Conservation (phyloP, 2,329 filamentous ascomycete species). For the Botryotinia globosa region DNA sequence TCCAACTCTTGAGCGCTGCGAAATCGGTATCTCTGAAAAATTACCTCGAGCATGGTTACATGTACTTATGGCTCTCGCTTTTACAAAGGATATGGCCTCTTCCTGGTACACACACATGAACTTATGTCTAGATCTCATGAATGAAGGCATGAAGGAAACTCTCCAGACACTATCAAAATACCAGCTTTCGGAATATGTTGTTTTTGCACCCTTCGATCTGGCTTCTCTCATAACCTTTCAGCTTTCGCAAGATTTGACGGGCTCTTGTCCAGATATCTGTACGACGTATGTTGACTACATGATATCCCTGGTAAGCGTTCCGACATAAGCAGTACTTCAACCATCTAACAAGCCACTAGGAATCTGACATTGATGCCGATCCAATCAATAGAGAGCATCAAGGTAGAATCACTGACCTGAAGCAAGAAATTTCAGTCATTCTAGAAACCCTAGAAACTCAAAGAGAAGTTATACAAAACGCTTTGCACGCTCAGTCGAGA, state of each 20-base stretch:
- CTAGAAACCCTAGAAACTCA: conserved; percentile 27
- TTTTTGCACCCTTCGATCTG: conserved; percentile 28
- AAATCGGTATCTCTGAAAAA: conserved; percentile 26
- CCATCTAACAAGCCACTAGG: conserved; percentile 19
- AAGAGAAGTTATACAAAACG: conserved; percentile 17
- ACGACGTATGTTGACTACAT: conserved; percentile 30
- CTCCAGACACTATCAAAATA: not conserved
- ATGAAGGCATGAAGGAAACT: conserved; percentile 6
- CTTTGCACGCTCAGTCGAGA: not conserved
- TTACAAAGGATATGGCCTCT: conserved; percentile 23
- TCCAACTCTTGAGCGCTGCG: conserved; percentile 12
- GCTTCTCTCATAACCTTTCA: conserved; percentile 28
- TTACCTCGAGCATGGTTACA: conserved; percentile 30
- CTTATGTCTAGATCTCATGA: not conserved
- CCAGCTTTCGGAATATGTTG: conserved; percentile 22
- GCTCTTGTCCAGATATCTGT: conserved; percentile 23
- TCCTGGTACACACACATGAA: conserved; percentile 16
- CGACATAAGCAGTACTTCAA: no score
- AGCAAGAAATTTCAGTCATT: conserved; percentile 31
- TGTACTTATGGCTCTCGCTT: conserved; percentile 26
- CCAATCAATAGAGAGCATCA: conserved; percentile 30
- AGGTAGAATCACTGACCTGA: conserved; percentile 27
- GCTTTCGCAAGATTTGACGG: conserved; percentile 23
- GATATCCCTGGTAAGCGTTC: conserved; percentile 23
- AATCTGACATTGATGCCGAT: conserved; percentile 27